Evolutionary conservation across 495 filamentous ascomycete genomes (phyloP).

Genomic region (Trichoderma reesei): DNA sequence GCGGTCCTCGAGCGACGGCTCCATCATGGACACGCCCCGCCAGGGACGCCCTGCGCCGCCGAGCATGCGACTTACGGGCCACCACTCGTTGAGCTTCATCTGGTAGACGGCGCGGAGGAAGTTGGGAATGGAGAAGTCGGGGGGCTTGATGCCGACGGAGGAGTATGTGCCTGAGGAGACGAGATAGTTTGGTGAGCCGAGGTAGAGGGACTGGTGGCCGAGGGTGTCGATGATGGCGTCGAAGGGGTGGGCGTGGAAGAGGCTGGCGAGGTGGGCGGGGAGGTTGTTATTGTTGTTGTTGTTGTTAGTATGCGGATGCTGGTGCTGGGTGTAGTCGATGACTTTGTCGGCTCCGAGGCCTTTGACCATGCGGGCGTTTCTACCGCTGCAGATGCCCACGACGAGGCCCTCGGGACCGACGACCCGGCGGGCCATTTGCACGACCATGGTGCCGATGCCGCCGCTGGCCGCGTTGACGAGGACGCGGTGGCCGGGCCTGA

Average conservation of each 20-base stretch:
- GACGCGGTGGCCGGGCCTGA: conserved; percentile 22
- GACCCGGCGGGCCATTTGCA: conserved; percentile 26
- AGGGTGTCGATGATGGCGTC: conserved; percentile 25
- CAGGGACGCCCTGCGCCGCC: conserved; percentile 24
- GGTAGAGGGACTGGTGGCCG: conserved; percentile 27
- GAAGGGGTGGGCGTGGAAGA: conserved; percentile 19
- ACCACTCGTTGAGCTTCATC: conserved; percentile 22
- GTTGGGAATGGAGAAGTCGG: conserved; percentile 15
- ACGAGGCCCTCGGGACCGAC: conserved; percentile 25
- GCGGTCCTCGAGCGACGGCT: conserved; percentile 21
- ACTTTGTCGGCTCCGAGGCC: conserved; percentile 29
- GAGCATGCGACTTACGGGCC: conserved; percentile 21
- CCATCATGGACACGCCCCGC: conserved; percentile 20
- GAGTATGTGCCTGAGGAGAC: conserved; percentile 23
- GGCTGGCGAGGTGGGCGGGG: conserved; percentile 16
- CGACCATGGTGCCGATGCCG: conserved; percentile 27
- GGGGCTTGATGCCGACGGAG: conserved; percentile 21
- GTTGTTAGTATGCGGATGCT: neutral
- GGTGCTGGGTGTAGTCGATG: conserved; percentile 21
- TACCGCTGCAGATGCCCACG: conserved; percentile 30
- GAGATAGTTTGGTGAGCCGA: conserved; percentile 21
- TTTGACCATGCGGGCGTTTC: conserved; percentile 22
- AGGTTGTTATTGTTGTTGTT: conserved; percentile 11
- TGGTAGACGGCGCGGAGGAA: conserved; percentile 17
- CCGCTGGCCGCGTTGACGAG: conserved; percentile 34